Percentiles rank a stretch among this genome's conserved stretches.
These are phyloP conservation scores for sweet orange (Citrus sinensis) DNA, from an alignment of 345 rosid genomes.

Conservation along the genomic window DVS_A1.0 CM039164.1:177001-177500, in stretches of 20 bases:
- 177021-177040: not conserved
- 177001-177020: no score
- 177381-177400: not conserved
- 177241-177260: not conserved
- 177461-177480: not conserved
- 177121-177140: not conserved
- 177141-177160: not conserved
- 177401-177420: not conserved
- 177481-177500: not conserved
- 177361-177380: not conserved
- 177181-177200: not conserved
- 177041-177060: not conserved
- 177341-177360: not conserved
- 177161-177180: not conserved
- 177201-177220: not conserved
- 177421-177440: not conserved
- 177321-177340: not conserved
- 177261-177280: not conserved
- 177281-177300: not conserved
- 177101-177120: not conserved
- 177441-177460: not conserved
- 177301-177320: not conserved
- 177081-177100: not conserved
- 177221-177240: not conserved
- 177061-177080: not conserved